Conservation (phyloP, 192 early-diverging fungal genomes). For the Rhizoclosmatium globosum region DNA sequence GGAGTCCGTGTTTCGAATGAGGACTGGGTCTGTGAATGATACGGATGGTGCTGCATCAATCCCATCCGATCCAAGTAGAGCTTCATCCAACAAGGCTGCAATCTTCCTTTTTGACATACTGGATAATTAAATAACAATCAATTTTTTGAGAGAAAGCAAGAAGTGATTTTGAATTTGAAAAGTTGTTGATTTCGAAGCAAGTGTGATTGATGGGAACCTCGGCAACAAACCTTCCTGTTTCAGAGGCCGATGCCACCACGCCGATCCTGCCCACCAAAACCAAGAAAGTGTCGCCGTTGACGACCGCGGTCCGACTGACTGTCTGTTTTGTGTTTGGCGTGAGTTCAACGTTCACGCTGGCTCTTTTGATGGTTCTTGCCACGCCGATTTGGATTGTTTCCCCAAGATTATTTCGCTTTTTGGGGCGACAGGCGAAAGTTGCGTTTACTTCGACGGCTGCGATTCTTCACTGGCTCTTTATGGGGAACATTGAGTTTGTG, state of each 20-base stretch:
- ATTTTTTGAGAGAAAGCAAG: neutral
- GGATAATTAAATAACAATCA: too few species aligned
- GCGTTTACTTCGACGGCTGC: neutral
- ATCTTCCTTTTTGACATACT: neutral
- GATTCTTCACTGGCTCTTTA: neutral
- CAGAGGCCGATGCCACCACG: too few species aligned
- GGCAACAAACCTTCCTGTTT: too few species aligned
- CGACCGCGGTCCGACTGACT: neutral
- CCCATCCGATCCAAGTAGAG: neutral
- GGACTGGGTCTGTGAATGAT: too few species aligned
- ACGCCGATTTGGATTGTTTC: neutral
- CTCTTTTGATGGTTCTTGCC: conserved; percentile 11
- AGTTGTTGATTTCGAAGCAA: too few species aligned
- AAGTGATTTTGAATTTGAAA: too few species aligned
- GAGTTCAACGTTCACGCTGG: neutral
- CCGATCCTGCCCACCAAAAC: too few species aligned
- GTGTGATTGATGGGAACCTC: too few species aligned
- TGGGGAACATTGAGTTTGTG: conserved; percentile 10
- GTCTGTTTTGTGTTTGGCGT: neutral
- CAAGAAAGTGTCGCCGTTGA: neutral
- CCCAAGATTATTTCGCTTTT: neutral
- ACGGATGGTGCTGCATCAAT: neutral
- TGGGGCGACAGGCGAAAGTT: neutral
- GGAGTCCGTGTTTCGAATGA: neutral
- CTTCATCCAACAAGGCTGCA: neutral